These are phyloP conservation scores for Hymenoscyphus fructigenus DNA, from an alignment of 2,329 filamentous ascomycete genomes.

Conservation along the genomic window DNA sequence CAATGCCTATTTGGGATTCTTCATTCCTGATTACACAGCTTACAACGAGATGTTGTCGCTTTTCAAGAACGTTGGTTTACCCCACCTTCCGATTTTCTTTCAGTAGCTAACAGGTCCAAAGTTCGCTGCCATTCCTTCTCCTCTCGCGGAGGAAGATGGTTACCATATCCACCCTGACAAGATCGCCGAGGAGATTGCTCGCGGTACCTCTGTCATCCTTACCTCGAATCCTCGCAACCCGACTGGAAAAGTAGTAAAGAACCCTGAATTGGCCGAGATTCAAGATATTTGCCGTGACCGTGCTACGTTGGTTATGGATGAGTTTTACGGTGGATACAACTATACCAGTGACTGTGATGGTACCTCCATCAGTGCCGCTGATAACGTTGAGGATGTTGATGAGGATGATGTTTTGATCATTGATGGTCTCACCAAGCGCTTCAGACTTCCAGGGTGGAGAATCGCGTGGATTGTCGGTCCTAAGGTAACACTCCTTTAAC, in stretches of 20 bases:
- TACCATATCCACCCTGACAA: conserved; percentile 94
- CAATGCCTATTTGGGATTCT: conserved; percentile 90
- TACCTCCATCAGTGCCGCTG: conserved; percentile 81
- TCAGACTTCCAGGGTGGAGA: conserved; percentile 93
- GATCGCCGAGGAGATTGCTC: conserved; percentile 86
- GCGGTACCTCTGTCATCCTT: conserved; percentile 83
- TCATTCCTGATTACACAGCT: conserved; percentile 92
- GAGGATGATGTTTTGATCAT: conserved; percentile 91
- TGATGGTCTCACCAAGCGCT: conserved; percentile 93
- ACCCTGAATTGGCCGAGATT: conserved; percentile 83
- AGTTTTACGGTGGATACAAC: conserved; percentile 97
- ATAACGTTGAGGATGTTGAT: conserved; percentile 87
- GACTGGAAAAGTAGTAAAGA: conserved; percentile 81
- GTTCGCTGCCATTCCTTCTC: conserved; percentile 85
- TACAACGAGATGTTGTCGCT: conserved; percentile 97
- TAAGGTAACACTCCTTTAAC: conserved; percentile 48
- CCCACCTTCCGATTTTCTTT: not conserved
- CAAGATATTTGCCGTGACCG: conserved; percentile 90
- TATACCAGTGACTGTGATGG: conserved; percentile 93
- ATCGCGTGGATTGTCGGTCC: conserved; percentile 95
- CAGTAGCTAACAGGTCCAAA: conserved; percentile 35
- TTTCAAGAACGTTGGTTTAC: conserved; percentile 75
- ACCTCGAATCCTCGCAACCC: conserved; percentile 96
- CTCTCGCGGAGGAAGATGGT: conserved; percentile 78
- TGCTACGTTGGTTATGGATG: conserved; percentile 90